Evolutionary conservation across 2,329 filamentous ascomycete species (phyloP).

Genomic region (Leptographium procerum): DNA sequence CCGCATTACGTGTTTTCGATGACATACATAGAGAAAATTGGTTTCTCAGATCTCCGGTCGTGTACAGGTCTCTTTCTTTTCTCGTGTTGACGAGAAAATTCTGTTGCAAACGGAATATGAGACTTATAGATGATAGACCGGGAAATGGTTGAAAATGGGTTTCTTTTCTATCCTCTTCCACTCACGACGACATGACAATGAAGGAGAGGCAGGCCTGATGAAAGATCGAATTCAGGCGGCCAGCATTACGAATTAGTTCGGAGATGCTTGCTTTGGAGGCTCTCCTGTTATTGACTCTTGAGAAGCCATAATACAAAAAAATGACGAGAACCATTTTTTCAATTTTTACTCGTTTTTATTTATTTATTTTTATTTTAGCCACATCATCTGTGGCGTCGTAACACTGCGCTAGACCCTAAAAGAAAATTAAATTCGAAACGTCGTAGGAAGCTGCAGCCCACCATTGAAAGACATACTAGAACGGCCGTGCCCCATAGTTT

Average conservation of each 20-base stretch:
- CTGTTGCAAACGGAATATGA: not conserved
- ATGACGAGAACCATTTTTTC: not conserved
- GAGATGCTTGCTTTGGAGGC: not conserved
- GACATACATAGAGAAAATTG: slow-evolving; percentile 51
- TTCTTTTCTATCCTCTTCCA: slow-evolving; percentile 1
- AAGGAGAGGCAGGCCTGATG: slow-evolving; percentile 1
- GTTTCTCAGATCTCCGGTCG: slow-evolving; percentile 26
- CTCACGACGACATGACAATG: slow-evolving; percentile 6
- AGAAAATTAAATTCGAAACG: not conserved
- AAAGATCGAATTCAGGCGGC: not conserved
- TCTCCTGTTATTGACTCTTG: slow-evolving; percentile 1
- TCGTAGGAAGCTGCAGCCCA: not conserved
- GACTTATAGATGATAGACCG: slow-evolving; percentile 5
- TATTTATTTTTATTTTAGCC: not conserved
- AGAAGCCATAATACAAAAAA: slow-evolving; percentile 3
- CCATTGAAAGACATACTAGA: not conserved
- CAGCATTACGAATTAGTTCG: not conserved
- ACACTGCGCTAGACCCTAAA: not conserved
- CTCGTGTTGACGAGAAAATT: not conserved
- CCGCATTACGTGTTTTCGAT: slow-evolving; percentile 21
- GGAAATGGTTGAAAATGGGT: not conserved
- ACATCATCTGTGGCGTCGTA: not conserved
- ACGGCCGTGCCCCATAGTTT: not conserved
- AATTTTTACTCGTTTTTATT: not conserved
- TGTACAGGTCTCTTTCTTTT: not conserved